Evolutionary conservation across 768 basidiomycete species (phyloP).

Genomic region (Leucocoprinus sp.): DNA sequence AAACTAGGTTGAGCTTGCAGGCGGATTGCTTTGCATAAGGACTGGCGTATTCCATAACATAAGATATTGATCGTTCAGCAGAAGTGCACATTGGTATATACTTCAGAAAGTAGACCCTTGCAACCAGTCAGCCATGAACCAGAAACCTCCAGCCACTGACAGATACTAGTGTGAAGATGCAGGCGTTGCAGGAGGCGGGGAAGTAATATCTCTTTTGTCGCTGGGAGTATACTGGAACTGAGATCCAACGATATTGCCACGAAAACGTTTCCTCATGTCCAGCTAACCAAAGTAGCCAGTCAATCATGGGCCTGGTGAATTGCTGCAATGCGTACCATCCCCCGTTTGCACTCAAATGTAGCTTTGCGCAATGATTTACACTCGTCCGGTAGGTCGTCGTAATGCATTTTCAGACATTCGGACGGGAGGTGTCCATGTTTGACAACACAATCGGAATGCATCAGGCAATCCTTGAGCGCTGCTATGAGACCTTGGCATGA

Average conservation of each 20-base stretch:
- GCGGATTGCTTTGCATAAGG: too few species aligned
- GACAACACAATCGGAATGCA: constrained; percentile 81
- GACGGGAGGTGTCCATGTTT: constrained; percentile 76
- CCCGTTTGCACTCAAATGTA: constrained; percentile 86
- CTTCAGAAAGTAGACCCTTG: too few species aligned
- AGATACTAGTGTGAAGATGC: constrained; percentile 4
- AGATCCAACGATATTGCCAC: constrained; percentile 60
- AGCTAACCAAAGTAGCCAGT: constrained; percentile 33
- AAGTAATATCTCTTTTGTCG: constrained; percentile 13
- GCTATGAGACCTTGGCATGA: constrained; percentile 70
- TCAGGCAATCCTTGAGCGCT: constrained; percentile 77
- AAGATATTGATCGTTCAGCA: too few species aligned
- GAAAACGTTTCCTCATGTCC: constrained; percentile 79
- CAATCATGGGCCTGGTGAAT: not conserved
- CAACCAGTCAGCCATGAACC: too few species aligned
- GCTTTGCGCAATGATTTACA: constrained; percentile 75
- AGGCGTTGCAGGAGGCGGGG: constrained; percentile 5
- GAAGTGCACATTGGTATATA: too few species aligned
- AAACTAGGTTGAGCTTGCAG: too few species aligned
- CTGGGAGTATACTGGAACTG: constrained; percentile 37
- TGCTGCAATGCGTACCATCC: constrained; percentile 53
- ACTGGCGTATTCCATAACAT: too few species aligned
- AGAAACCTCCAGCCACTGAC: too few species aligned
- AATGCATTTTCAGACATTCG: constrained; percentile 72
- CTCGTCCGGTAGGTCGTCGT: constrained; percentile 68